Percentiles rank a stretch among this genome's conserved stretches.
phyloP scores from a whole-genome alignment of 2,329 filamentous ascomycete species.

The Ophiocordyceps camponoti-rufipedis region DNA sequence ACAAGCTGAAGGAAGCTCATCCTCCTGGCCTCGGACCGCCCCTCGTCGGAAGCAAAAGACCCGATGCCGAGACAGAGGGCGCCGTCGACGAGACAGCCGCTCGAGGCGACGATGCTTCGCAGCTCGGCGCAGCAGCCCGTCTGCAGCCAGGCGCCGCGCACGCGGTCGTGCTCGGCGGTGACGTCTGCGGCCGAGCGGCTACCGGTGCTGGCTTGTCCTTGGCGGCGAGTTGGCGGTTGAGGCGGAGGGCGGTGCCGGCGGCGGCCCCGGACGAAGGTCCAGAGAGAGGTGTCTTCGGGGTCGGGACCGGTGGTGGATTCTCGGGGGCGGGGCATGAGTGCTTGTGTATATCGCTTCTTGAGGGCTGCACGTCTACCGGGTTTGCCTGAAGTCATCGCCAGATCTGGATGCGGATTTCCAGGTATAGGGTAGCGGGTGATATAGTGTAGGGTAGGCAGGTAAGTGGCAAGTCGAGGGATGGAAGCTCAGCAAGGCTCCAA shows the following conservation, averaged over 20 bases:
- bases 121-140: slow-evolving; percentile 13
- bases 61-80: slow-evolving; percentile 38
- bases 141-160: slow-evolving; percentile 11
- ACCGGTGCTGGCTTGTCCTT: background rate
- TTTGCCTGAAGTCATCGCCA: too few species aligned
- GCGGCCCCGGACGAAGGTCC: background rate
- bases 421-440: too few species aligned
- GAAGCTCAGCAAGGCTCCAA: background rate
- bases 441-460: background rate
- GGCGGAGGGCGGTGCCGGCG: background rate
- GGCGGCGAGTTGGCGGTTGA: slow-evolving; percentile 2
- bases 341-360: background rate
- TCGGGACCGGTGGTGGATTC: background rate
- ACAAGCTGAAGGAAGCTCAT: slow-evolving; percentile 32
- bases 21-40: slow-evolving; percentile 24
- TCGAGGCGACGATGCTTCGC: slow-evolving; percentile 11
- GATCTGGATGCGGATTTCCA: too few species aligned
- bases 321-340: background rate
- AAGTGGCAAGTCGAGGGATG: background rate
- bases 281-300: background rate
- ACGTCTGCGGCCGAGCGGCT: slow-evolving; percentile 9
- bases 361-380: too few species aligned
- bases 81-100: slow-evolving; percentile 11
- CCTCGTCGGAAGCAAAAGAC: slow-evolving; percentile 31
- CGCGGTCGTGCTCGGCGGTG: slow-evolving; percentile 10